These are phyloP conservation scores for Filobasidium wieringae DNA, from an alignment of 768 basidiomycete genomes.

Conservation along the genomic window DNA sequence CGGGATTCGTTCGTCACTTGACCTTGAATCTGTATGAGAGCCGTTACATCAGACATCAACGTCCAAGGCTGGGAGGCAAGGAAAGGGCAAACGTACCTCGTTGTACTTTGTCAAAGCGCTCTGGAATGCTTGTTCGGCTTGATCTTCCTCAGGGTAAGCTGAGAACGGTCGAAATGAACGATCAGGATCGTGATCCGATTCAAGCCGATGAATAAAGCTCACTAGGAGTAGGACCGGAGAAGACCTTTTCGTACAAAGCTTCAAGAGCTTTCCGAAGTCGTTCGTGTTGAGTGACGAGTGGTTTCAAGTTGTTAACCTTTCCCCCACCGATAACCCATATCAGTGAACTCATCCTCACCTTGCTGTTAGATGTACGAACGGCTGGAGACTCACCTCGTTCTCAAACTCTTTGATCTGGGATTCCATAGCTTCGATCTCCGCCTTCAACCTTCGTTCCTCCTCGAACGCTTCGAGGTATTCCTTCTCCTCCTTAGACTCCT, in stretches of 20 bases:
- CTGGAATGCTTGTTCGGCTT: constrained; percentile 9
- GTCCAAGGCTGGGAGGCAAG: background rate
- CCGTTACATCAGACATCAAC: background rate
- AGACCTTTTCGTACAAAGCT: constrained; percentile 6
- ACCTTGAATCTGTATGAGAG: constrained; percentile 5
- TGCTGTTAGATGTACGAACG: too few relatives aligned
- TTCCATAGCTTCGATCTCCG: constrained; percentile 7
- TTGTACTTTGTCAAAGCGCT: constrained; percentile 3
- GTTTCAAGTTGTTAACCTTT: constrained; percentile 9
- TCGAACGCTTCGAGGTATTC: constrained; percentile 15
- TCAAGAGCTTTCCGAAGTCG: constrained; percentile 5
- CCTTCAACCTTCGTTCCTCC: constrained; percentile 3
- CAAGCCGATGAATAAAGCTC: background rate
- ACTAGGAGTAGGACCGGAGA: constrained; percentile 8
- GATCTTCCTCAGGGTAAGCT: constrained; percentile 13
- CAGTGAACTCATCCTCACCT: too few relatives aligned
- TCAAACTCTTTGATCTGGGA: constrained; percentile 3
- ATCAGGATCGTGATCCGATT: background rate
- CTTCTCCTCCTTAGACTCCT: constrained; percentile 13
- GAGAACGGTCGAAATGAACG: background rate
- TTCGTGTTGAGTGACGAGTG: constrained; percentile 6
- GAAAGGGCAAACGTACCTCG: background rate
- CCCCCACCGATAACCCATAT: too few relatives aligned
- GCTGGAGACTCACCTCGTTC: constrained; percentile 11
- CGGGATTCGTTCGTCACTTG: constrained; percentile 10